Base-by-base conservation (phyloP, 345 rosid genomes). In the Brassica juncea region DNA sequence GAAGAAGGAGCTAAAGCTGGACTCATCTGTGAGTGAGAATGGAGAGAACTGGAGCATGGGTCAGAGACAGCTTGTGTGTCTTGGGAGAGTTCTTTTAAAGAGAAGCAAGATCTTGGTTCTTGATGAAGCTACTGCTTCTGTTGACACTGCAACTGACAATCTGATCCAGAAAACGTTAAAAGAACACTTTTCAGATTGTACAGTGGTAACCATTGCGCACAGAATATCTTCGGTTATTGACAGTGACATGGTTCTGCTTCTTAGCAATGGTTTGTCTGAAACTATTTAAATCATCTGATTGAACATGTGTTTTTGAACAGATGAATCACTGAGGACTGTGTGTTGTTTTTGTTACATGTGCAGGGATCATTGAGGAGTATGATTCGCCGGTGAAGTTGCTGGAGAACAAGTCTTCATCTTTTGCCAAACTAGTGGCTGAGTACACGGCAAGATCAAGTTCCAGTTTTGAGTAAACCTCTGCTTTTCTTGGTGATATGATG, bases 11-110 rank as follows among this genome's bases (percentile, higher is more conserved):
- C 84, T 80, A 49, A 91, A 85, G 80, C 89, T 94, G 4, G 94
- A 91, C 60, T 89, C 97, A 58, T 59, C 84, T 86, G 98, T 92
- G 34, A 78, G 80, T 0, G 94, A 94, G 72, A 91, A 94, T 78
- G 97, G 98, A 77, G 97, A 89, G 79, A 94, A 92, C 77, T 92
- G 98, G 98, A 94, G 98, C 75, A 87, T 91, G 92, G 97, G 97
- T 6, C 97, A 94, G 83, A 87, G 94, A 75, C 97, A 94, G 76
- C 85, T 94, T 0, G 89, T 89, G 2, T 94, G 97, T 78, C 88
- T 94, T 0, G 97, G 97, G 0, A 89, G 97, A 14, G 97, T 91
- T 55, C 85, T 94, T 16, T 87, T 92, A 0, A 89, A 91, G 87
- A 89, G 85, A 82, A 92, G 91, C 73, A 94, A 88, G 77, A 85